Conservation (phyloP, 345 rosid genomes). For the Leavenworthia alabamica region DNA sequence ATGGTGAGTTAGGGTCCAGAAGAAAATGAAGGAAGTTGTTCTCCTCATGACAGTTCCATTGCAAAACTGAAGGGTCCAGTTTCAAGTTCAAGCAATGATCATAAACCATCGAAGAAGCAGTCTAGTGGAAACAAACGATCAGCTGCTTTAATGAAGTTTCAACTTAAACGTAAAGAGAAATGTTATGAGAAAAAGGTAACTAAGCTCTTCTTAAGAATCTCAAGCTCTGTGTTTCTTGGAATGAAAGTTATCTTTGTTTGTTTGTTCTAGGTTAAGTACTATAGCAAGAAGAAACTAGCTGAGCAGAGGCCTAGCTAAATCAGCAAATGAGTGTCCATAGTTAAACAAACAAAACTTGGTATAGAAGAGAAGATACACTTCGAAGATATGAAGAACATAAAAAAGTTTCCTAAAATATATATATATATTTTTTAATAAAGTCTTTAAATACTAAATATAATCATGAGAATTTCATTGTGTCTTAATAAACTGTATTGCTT, state of each 20-base stretch:
- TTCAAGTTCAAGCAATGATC: constrained; percentile 32
- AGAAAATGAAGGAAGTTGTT: constrained; percentile 51
- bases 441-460: too few relatives aligned
- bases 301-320: constrained; percentile 57
- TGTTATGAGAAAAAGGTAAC: constrained; percentile 73
- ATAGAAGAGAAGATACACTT: background rate
- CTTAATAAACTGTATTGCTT: too few relatives aligned
- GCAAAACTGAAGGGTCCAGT: constrained; percentile 45
- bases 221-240: background rate
- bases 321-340: constrained; percentile 63
- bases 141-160: constrained; percentile 63
- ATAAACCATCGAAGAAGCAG: constrained; percentile 40
- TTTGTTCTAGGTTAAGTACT: constrained; percentile 51
- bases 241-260: background rate
- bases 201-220: background rate
- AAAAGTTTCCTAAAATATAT: too few relatives aligned
- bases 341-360: constrained; percentile 29
- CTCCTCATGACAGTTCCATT: constrained; percentile 44
- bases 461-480: too few relatives aligned
- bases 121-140: constrained; percentile 39
- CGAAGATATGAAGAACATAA: too few relatives aligned
- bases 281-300: constrained; percentile 59
- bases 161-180: constrained; percentile 72
- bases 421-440: too few relatives aligned
- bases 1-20: constrained; percentile 34